phyloP scores from a whole-genome alignment of 2,329 filamentous ascomycete species.

The Truncatella angustata region DNA sequence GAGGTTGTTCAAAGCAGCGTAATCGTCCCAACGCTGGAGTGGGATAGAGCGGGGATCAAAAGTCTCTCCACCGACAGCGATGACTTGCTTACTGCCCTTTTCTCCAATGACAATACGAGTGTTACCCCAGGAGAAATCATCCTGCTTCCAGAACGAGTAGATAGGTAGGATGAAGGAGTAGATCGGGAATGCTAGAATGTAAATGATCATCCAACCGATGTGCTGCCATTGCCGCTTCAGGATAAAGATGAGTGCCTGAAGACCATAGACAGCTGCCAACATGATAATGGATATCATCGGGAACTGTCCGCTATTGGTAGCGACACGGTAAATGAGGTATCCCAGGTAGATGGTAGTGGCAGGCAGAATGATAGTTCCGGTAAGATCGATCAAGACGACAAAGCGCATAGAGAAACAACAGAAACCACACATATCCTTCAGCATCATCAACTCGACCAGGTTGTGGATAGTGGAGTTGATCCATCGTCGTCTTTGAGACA shows the following conservation, averaged over 20 bases:
- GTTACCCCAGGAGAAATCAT: constrained; percentile 98
- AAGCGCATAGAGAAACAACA: constrained; percentile 99
- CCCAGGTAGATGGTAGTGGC: constrained; percentile 83
- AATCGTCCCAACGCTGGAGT: constrained; percentile 96
- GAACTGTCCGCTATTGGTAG: constrained; percentile 69
- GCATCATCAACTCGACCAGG: constrained; percentile 80
- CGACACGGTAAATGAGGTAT: constrained; percentile 81
- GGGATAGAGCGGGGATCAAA: constrained; percentile 94
- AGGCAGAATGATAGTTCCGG: constrained; percentile 88
- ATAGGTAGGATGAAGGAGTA: constrained; percentile 88
- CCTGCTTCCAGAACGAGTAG: constrained; percentile 99
- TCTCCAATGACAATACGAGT: constrained; percentile 96
- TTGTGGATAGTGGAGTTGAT: constrained; percentile 99
- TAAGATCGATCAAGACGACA: constrained; percentile 89
- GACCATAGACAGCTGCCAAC: constrained; percentile 87
- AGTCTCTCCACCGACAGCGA: constrained; percentile 78
- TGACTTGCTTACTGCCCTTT: constrained; percentile 83
- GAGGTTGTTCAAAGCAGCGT: constrained; percentile 80
- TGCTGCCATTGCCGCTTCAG: constrained; percentile 98
- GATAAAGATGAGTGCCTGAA: constrained; percentile 95
- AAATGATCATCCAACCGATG: constrained; percentile 99
- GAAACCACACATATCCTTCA: constrained; percentile 96
- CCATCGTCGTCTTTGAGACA: constrained; percentile 98
- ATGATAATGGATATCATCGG: constrained; percentile 86
- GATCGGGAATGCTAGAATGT: constrained; percentile 91